Evolutionary conservation across 2,329 filamentous ascomycete genomes (phyloP).

Genomic region (Cladorrhinum sp.): DNA sequence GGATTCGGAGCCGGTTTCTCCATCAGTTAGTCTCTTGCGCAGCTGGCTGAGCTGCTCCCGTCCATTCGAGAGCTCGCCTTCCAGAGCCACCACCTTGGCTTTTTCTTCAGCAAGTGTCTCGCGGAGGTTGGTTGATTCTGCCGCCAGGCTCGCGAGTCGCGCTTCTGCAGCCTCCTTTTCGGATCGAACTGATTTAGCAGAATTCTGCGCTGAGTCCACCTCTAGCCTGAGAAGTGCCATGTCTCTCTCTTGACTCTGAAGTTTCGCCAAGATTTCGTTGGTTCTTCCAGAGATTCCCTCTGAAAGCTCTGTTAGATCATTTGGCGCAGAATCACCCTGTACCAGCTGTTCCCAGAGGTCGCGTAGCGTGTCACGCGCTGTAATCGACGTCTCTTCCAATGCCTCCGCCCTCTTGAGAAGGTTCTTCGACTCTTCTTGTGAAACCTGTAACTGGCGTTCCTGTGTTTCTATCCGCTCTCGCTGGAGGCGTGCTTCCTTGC

Average conservation of each 20-base stretch:
- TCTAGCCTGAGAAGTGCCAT: slow-evolving; percentile 60
- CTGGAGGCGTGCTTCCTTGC: slow-evolving; percentile 58
- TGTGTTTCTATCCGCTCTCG: slow-evolving; percentile 59
- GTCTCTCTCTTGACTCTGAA: slow-evolving; percentile 59
- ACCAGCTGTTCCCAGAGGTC: slow-evolving; percentile 59
- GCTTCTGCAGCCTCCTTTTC: slow-evolving; percentile 56
- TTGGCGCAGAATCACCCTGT: slow-evolving; percentile 50
- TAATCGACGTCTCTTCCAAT: slow-evolving; percentile 50
- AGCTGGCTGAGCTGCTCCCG: slow-evolving; percentile 67
- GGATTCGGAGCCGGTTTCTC: slow-evolving; percentile 78
- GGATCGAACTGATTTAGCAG: slow-evolving; percentile 52
- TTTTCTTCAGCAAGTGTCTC: slow-evolving; percentile 54
- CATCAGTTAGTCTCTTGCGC: slow-evolving; percentile 71
- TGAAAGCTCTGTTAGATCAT: slow-evolving; percentile 56
- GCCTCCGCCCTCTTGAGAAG: slow-evolving; percentile 50
- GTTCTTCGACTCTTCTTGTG: slow-evolving; percentile 53
- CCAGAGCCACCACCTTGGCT: slow-evolving; percentile 52
- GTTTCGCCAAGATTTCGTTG: slow-evolving; percentile 57
- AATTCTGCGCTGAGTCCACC: slow-evolving; percentile 56
- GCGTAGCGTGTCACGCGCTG: slow-evolving; percentile 53
- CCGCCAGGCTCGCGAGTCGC: slow-evolving; percentile 51
- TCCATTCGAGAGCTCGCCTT: slow-evolving; percentile 59
- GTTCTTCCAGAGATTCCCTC: slow-evolving; percentile 58
- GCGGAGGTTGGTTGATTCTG: slow-evolving; percentile 48
- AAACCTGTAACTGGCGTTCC: slow-evolving; percentile 53